Evolutionary conservation across 768 basidiomycete genomes (phyloP), one percentile per base, ranked within the genome.

Genomic region (Tubosaeta brunneosetosa): DNA sequence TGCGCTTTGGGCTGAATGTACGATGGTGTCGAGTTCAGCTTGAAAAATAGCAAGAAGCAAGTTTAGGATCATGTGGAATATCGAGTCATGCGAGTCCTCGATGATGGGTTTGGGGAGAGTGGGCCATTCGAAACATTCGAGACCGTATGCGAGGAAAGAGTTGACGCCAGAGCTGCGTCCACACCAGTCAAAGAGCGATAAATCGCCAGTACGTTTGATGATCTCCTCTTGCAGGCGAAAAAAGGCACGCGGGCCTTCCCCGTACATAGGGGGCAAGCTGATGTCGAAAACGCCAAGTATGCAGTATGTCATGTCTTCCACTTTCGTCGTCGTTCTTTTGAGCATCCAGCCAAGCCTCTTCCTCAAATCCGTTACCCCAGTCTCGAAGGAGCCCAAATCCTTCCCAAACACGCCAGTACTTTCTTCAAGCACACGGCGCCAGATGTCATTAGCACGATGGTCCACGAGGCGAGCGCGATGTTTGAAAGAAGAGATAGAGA

Each of bases 221-320:
- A 66, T 50, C 19, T 66, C 65, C 19, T 65, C 63, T 44, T 66
- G 65, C 22, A 68, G 45, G 19, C 67, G 60, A 46, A 56, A 48
- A 51, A 69, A 69, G 9, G 67, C 68, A 31, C 58, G 60, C 17
- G 29, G 26, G 0, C 65, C 61, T 48, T 68, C 68, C 13, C 67
- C 67, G 14, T 69, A 68, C 34, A 59, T 45, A 2, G 57, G 55
- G 4, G 68, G 59, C 52, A 69, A 33, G 44, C 50, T 60, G 48
- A 68, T 50, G 19, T 68, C 65, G 37, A 69, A 66, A 27, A 70
- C 50, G 6, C 65, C 66, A 10, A 69, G 56, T 7, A 70, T 56
- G 38, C 61, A 68, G 50, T 69, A 69, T 8, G 66, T 58, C 55
- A 55, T 61, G 34, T 69, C 68, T 38, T 68, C 68, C 25, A 61